Evolutionary conservation across 306 rosid species (phyloP), one percentile per base, ranked within the genome.

Genomic region (Casuarina equisetifolia): DNA sequence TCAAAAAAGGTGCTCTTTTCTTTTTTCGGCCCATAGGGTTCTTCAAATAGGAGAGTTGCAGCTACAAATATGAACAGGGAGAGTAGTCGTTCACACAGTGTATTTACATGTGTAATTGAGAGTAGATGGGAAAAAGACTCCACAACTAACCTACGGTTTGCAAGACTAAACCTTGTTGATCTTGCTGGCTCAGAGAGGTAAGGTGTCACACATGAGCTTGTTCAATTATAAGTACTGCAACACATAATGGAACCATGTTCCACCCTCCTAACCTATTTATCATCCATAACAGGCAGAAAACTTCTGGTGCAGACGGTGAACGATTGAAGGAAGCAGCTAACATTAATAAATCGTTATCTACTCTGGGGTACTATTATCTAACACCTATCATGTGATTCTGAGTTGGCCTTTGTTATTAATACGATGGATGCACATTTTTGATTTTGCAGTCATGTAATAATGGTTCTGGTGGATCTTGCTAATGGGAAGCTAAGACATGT

Each of bases 231-330:
- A 48, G 50, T 72, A 25, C 50, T 35, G 59, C 69, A 76, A 38
- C 25, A 58, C 54, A 53, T 51, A 25, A 61, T 78, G 77, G 74
- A 61, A 53, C 19, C 52, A 35, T 40, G 67, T 39, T 66, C 71
- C 43, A 13, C 49, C 78, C 57, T 73, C 13, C 61, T 79, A 53
- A 85, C 73, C 72, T 57, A 75, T 38, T 44, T 54, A 25, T 69
- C 81, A 76, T 72, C 13, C 81, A 20, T 80, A 79, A 90, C 77
- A 95, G 99, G 91, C 99, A 95, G 83, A 95, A 95, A 86, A 87
- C 90, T 88, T 95, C 99, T 38, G 99, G 97, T 63, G 99, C 96
- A 69, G 99, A 95, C 87, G 99, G 99, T n/a, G 99, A 95, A 88
- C 97, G 99, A 36, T 84, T 95, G 76, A 95, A 91, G 88, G 99